A percentile compares a stretch with the other conserved stretches of the same genome.
phyloP scores from a whole-genome alignment of 2,329 filamentous ascomycete genomes.

The Albophoma yamanashiensis region DNA sequence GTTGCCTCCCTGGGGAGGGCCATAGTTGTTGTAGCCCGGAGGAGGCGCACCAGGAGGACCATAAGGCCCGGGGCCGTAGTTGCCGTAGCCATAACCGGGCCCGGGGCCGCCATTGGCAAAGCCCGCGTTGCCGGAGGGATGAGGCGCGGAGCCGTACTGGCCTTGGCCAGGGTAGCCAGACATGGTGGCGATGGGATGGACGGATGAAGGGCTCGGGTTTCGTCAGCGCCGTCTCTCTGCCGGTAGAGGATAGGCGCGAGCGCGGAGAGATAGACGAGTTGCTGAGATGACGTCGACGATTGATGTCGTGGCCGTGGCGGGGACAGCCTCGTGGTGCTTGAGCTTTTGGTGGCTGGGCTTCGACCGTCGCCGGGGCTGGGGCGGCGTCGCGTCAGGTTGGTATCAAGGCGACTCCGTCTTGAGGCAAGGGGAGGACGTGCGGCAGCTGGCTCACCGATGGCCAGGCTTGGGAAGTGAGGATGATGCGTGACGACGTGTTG shows the following conservation, averaged over 20 bases:
- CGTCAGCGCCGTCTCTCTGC: neutral
- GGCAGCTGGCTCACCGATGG: neutral
- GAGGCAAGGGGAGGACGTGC: neutral
- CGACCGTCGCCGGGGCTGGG: neutral
- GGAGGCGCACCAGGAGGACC: constrained; percentile 10
- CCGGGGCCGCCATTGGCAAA: constrained; percentile 12
- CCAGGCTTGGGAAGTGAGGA: neutral
- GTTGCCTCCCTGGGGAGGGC: constrained; percentile 11
- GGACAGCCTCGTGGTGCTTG: neutral
- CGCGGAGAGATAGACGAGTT: neutral
- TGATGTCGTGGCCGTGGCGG: neutral
- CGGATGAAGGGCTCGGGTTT: neutral
- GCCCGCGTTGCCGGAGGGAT: constrained; percentile 17
- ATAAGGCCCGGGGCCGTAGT: constrained; percentile 13
- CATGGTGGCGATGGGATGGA: constrained; percentile 13
- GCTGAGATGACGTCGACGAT: neutral
- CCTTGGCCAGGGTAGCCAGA: constrained; percentile 31
- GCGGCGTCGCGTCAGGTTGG: neutral
- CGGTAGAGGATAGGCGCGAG: neutral
- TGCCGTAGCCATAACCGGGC: constrained; percentile 19
- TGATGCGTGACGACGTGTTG: neutral
- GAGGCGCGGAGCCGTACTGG: constrained; percentile 21
- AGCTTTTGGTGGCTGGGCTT: neutral
- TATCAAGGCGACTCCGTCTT: neutral
- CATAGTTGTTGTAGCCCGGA: constrained; percentile 7